Percentiles rank a stretch among this genome's conserved stretches.
Conservation (phyloP, 2,329 filamentous ascomycete genomes). For the Westerdykella ornata region DNA sequence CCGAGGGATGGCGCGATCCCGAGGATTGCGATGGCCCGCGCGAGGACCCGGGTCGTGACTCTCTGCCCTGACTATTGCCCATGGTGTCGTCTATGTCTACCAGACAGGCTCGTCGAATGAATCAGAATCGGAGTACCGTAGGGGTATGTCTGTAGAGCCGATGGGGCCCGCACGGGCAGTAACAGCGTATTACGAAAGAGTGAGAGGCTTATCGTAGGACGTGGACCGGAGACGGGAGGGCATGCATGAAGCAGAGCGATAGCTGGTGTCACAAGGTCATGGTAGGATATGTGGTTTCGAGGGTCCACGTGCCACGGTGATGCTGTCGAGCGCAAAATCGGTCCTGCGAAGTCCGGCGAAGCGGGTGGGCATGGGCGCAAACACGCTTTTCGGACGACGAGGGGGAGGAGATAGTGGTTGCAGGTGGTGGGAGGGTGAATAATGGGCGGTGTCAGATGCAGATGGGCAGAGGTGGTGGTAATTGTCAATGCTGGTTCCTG, state of each 20-base stretch:
- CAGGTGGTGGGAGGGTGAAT: conserved; percentile 4
- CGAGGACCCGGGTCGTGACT: conserved; percentile 35
- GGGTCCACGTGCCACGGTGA: too few relatives aligned
- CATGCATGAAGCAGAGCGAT: conserved; percentile 16
- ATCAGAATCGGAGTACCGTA: conserved; percentile 4
- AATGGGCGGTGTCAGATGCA: background rate
- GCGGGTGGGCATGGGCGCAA: conserved; percentile 1
- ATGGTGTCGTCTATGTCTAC: conserved; percentile 25
- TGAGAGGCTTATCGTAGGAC: conserved; percentile 1
- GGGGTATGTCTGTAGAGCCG: conserved; percentile 1
- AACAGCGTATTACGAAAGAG: background rate
- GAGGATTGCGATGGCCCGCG: conserved; percentile 30
- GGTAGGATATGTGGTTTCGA: conserved; percentile 12
- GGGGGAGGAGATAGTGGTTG: conserved; percentile 1
- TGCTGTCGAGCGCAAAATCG: background rate
- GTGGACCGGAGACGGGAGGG: conserved; percentile 6
- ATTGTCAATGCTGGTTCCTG: background rate
- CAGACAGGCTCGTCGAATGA: too few relatives aligned
- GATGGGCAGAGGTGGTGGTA: conserved; percentile 8
- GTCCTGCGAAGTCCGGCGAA: background rate
- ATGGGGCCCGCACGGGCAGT: conserved; percentile 2
- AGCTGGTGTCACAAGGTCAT: conserved; percentile 37
- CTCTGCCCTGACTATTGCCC: conserved; percentile 47
- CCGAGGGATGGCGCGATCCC: conserved; percentile 28
- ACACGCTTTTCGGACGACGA: conserved; percentile 12